Evolutionary conservation across 306 rosid genomes (phyloP).

Genomic region (Ceratonia siliqua): DNA sequence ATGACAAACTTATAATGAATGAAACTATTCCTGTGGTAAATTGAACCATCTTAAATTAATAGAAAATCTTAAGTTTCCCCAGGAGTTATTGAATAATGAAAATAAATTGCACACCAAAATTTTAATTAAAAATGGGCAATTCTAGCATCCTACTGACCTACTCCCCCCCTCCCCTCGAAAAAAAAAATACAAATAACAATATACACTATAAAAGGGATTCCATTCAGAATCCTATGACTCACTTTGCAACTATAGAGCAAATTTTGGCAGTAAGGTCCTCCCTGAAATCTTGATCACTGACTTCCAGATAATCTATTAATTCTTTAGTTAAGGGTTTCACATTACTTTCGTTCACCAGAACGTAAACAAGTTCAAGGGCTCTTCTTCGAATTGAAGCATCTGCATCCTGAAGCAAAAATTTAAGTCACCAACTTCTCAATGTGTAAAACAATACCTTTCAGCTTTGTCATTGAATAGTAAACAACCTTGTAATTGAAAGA

Average conservation of each 20-base stretch:
- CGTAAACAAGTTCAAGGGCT: slow-evolving; percentile 96
- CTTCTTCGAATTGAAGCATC: slow-evolving; percentile 96
- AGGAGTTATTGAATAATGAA: slow-evolving; percentile 3
- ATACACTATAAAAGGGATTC: slow-evolving; percentile 6
- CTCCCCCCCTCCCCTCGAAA: not conserved
- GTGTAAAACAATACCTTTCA: slow-evolving; percentile 27
- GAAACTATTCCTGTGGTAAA: slow-evolving; percentile 2
- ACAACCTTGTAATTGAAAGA: not conserved
- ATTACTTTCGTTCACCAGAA: slow-evolving; percentile 85
- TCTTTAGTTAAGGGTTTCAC: slow-evolving; percentile 91
- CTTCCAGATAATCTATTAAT: slow-evolving; percentile 86
- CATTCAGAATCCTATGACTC: slow-evolving; percentile 44
- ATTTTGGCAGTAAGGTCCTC: slow-evolving; percentile 92
- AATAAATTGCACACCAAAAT: not conserved
- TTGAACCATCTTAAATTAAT: slow-evolving; percentile 26
- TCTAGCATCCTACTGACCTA: not conserved
- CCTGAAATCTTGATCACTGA: slow-evolving; percentile 87
- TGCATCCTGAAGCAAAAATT: slow-evolving; percentile 68
- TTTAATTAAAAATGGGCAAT: not conserved
- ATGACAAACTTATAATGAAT: not conserved
- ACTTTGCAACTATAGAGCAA: slow-evolving; percentile 93
- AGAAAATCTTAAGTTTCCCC: slow-evolving; percentile 9
- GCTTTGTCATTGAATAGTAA: slow-evolving; percentile 22
- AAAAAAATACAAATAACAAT: not conserved
- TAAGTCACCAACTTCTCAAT: slow-evolving; percentile 41